Conservation (phyloP, 129 eudicot species). For the Flaveria linearis region DNA sequence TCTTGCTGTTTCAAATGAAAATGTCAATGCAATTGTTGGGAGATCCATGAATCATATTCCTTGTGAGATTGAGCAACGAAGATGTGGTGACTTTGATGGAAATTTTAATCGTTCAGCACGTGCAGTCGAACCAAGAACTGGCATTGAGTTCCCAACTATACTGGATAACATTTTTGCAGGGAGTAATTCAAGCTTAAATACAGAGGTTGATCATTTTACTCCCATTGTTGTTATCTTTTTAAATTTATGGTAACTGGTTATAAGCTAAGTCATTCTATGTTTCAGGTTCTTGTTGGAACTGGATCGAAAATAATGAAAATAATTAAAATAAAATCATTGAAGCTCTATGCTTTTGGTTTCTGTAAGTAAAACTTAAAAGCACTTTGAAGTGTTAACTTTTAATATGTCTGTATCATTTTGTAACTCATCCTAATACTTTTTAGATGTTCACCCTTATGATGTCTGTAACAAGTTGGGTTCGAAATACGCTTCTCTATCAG, state of each 20-base stretch:
- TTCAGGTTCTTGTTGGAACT: constrained; percentile 97
- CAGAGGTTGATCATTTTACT: constrained; percentile 58
- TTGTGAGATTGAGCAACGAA: constrained; percentile 55
- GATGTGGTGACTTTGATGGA: constrained; percentile 44
- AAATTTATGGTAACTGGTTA: not conserved
- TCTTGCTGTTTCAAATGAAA: constrained; percentile 58
- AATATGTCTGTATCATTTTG: constrained; percentile 16
- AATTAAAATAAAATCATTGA: constrained; percentile 76
- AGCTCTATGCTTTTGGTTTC: constrained; percentile 90
- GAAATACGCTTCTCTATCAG: constrained; percentile 67
- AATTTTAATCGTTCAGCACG: constrained; percentile 42
- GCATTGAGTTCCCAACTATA: constrained; percentile 81
- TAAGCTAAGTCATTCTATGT: constrained; percentile 8
- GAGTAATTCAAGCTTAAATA: constrained; percentile 49
- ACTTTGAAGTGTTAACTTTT: constrained; percentile 9
- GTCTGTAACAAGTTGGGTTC: constrained; percentile 87
- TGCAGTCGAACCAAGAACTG: constrained; percentile 81
- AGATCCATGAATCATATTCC: constrained; percentile 52
- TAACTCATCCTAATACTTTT: constrained; percentile 24
- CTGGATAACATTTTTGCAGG: constrained; percentile 56
- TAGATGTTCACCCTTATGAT: constrained; percentile 92
- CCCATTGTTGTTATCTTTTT: constrained; percentile 13
- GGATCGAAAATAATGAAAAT: constrained; percentile 85
- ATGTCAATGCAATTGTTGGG: constrained; percentile 33
- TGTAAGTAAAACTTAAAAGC: constrained; percentile 56